phyloP scores from a whole-genome alignment of 2,329 filamentous ascomycete species.

The Gliomastix tumulicola region DNA sequence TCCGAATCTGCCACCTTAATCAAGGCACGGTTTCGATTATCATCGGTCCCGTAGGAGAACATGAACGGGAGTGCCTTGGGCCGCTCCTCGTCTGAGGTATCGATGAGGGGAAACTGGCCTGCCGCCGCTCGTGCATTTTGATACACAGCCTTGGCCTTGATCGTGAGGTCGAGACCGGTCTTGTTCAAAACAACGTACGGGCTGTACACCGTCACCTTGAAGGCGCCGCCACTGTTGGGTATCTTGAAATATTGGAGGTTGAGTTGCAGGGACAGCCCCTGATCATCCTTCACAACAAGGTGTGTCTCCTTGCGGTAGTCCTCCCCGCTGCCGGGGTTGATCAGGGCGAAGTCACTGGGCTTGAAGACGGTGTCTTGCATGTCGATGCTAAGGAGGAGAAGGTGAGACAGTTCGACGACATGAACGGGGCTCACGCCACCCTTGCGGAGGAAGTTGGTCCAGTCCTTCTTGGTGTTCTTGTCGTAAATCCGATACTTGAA shows the following conservation, averaged over 20 bases:
- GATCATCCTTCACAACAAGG: slow-evolving; percentile 76
- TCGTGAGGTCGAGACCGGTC: slow-evolving; percentile 80
- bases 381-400: slow-evolving; percentile 86
- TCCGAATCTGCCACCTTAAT: slow-evolving; percentile 83
- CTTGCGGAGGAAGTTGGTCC: slow-evolving; percentile 96
- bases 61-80: slow-evolving; percentile 84
- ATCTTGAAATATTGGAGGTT: slow-evolving; percentile 87
- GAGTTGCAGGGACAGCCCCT: slow-evolving; percentile 71
- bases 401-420: slow-evolving; percentile 90
- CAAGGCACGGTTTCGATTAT: slow-evolving; percentile 83
- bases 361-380: slow-evolving; percentile 96
- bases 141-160: slow-evolving; percentile 84
- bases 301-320: slow-evolving; percentile 82
- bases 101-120: slow-evolving; percentile 61
- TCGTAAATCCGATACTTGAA: slow-evolving; percentile 99
- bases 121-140: slow-evolving; percentile 76
- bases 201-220: slow-evolving; percentile 91
- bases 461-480: slow-evolving; percentile 97
- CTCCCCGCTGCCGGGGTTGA: slow-evolving; percentile 81
- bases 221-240: slow-evolving; percentile 88
- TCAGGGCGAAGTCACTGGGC: slow-evolving; percentile 92
- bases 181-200: slow-evolving; percentile 95
- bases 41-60: slow-evolving; percentile 88
- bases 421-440: slow-evolving; percentile 96
- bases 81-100: slow-evolving; percentile 42